Evolutionary conservation across 495 filamentous ascomycete genomes (phyloP).

Genomic region (Lepidopterella palustris): DNA sequence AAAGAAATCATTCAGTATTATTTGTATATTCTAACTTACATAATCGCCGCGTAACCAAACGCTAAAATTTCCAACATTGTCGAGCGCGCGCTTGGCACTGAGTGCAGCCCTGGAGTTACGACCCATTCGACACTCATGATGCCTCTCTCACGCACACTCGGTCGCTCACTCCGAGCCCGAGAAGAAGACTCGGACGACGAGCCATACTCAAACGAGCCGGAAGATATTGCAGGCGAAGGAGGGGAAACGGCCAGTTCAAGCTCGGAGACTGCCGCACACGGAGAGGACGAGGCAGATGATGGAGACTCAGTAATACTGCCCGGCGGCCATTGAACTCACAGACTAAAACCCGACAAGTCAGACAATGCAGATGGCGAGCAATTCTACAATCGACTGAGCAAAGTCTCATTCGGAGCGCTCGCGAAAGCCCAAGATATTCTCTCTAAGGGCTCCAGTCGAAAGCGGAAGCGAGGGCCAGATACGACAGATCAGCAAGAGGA

Average conservation of each 20-base stretch:
- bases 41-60: no score
- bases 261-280: slow-evolving; percentile 11
- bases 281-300: slow-evolving; percentile 28
- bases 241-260: slow-evolving; percentile 16
- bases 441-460: slow-evolving; percentile 38
- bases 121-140: no score
- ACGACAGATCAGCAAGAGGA: slow-evolving; percentile 27
- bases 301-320: slow-evolving; percentile 18
- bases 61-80: no score
- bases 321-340: slow-evolving; percentile 11
- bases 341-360: slow-evolving; percentile 31
- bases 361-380: slow-evolving; percentile 35
- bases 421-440: slow-evolving; percentile 75
- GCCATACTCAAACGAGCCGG: slow-evolving; percentile 23
- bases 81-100: no score
- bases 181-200: slow-evolving; percentile 28
- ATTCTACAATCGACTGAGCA: slow-evolving; percentile 37
- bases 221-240: slow-evolving; percentile 30
- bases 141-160: slow-evolving; percentile 19
- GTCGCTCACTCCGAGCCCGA: slow-evolving; percentile 18
- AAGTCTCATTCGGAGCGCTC: slow-evolving; percentile 78
- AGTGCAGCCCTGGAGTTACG: no score
- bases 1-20: no score
- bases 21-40: no score
- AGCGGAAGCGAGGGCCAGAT: slow-evolving; percentile 43